Percentiles rank a stretch among this genome's conserved stretches.
Evolutionary conservation across 2,329 filamentous ascomycete species (phyloP).

Genomic region (Colletotrichum sp.): DNA sequence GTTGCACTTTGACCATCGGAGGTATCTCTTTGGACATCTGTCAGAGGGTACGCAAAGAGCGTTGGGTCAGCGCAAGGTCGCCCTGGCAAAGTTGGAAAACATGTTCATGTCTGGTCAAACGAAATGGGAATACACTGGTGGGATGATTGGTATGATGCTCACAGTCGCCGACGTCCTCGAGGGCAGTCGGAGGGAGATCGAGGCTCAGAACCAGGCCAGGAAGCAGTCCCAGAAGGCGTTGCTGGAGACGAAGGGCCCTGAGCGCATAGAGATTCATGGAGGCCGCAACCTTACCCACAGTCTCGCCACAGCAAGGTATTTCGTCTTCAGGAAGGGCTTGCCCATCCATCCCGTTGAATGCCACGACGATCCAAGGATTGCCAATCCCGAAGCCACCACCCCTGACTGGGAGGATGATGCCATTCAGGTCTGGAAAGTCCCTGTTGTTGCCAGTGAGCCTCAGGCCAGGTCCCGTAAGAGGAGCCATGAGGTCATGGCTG

Average conservation of each 20-base stretch:
- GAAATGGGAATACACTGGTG: slow-evolving; percentile 79
- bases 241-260: slow-evolving; percentile 22
- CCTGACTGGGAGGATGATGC: slow-evolving; percentile 80
- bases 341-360: slow-evolving; percentile 77
- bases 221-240: slow-evolving; percentile 41
- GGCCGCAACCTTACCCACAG: slow-evolving; percentile 80
- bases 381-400: slow-evolving; percentile 46
- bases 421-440: slow-evolving; percentile 85
- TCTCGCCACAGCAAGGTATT: slow-evolving; percentile 81
- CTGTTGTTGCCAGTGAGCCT: slow-evolving; percentile 48
- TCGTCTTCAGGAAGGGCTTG: slow-evolving; percentile 85
- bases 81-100: slow-evolving; percentile 71
- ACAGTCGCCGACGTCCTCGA: slow-evolving; percentile 76
- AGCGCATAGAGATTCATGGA: slow-evolving; percentile 65
- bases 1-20: slow-evolving; percentile 79
- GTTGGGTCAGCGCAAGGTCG: slow-evolving; percentile 69
- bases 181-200: slow-evolving; percentile 45
- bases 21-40: slow-evolving; percentile 85
- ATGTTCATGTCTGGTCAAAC: slow-evolving; percentile 83
- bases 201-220: slow-evolving; percentile 44
- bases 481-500: slow-evolving; percentile 27
- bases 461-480: slow-evolving; percentile 35
- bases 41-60: slow-evolving; percentile 86
- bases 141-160: slow-evolving; percentile 83
- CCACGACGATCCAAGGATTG: slow-evolving; percentile 43